Evolutionary conservation across 805 yeast genomes (phyloP).

Genomic region (Hanseniaspora nectarophila): DNA sequence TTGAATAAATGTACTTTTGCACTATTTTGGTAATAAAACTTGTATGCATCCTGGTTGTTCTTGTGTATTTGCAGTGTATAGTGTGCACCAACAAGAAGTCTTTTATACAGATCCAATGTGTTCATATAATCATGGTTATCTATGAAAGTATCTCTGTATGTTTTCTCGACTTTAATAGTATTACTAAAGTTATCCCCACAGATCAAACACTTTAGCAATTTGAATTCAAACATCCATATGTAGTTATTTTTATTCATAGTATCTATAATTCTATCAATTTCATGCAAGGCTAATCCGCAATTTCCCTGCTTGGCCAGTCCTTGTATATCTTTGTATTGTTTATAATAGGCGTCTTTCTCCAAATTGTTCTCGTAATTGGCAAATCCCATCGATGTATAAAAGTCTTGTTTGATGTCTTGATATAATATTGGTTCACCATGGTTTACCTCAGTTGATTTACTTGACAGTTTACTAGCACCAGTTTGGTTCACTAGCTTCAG

Average conservation of each 20-base stretch:
- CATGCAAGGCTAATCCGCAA: not conserved
- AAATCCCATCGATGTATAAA: no score
- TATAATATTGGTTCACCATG: no score
- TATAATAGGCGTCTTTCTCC: not conserved
- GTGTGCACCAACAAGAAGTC: not conserved
- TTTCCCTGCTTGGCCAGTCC: not conserved
- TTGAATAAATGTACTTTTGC: not conserved
- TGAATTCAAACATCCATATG: conserved; percentile 6
- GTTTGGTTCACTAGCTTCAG: not conserved
- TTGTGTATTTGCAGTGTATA: not conserved
- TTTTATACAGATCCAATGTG: not conserved
- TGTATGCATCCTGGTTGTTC: not conserved
- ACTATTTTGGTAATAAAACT: not conserved
- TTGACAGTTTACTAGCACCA: no score
- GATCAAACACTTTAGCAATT: not conserved
- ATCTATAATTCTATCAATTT: not conserved
- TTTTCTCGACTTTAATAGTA: not conserved
- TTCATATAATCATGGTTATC: not conserved
- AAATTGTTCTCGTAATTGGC: not conserved
- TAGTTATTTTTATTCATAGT: not conserved
- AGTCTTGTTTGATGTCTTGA: no score
- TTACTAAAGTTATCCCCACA: not conserved
- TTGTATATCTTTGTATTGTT: not conserved
- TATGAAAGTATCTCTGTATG: not conserved
- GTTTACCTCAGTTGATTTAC: no score